Conservation (phyloP, 768 basidiomycete species). For the Calocera cornea region DNA sequence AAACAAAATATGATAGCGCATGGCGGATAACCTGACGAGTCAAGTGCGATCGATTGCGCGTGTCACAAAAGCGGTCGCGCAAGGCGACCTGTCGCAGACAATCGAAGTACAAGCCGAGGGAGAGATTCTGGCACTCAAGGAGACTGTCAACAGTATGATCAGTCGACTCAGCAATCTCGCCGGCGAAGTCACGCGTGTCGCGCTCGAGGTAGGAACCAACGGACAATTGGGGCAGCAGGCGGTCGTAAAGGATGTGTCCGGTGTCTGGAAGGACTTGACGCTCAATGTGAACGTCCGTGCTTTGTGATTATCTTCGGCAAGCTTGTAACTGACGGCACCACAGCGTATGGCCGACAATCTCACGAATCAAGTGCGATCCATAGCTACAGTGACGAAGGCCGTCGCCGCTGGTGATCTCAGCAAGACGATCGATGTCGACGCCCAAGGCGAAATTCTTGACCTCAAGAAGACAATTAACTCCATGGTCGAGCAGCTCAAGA, state of each 20-base stretch:
- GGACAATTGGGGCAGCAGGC: constrained; percentile 84
- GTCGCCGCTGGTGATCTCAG: constrained; percentile 27
- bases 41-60: constrained; percentile 30
- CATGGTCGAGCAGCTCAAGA: constrained; percentile 29
- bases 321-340: constrained; percentile 8
- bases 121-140: constrained; percentile 35
- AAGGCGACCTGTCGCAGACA: constrained; percentile 31
- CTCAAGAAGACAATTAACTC: constrained; percentile 28
- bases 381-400: constrained; percentile 29
- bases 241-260: constrained; percentile 74
- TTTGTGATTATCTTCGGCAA: constrained; percentile 5
- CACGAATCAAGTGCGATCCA: constrained; percentile 28
- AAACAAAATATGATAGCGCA: constrained; percentile 23
- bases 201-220: constrained; percentile 51
- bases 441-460: constrained; percentile 27
- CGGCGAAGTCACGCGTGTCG: constrained; percentile 31
- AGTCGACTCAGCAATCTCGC: constrained; percentile 30
- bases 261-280: constrained; percentile 72
- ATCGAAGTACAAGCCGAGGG: constrained; percentile 36
- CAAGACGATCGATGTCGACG: constrained; percentile 24
- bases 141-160: constrained; percentile 34
- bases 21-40: constrained; percentile 29
- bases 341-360: constrained; percentile 25
- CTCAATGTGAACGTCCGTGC: constrained; percentile 23
- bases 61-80: constrained; percentile 30